A percentile compares a stretch with the other conserved stretches of the same genome.
phyloP scores from a whole-genome alignment of 495 filamentous ascomycete genomes.

The Aspergillus campestris region DNA sequence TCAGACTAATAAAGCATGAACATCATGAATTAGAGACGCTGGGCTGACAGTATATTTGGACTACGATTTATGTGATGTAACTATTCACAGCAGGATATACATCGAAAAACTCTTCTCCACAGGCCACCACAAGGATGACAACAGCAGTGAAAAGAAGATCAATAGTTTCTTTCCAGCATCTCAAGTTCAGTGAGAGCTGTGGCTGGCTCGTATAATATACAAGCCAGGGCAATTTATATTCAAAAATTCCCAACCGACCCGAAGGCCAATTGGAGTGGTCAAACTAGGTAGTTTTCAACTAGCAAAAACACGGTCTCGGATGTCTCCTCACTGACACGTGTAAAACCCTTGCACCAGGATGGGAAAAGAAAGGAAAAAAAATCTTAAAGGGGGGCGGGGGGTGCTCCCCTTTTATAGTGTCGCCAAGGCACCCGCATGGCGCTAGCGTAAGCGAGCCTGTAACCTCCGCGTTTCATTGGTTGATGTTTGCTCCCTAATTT shows the following conservation, averaged over 20 bases:
- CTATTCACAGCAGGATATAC: background rate
- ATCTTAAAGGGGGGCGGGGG: constrained; percentile 9
- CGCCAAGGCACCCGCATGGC: constrained; percentile 4
- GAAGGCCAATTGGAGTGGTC: constrained; percentile 37
- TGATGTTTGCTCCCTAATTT: background rate
- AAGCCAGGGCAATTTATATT: constrained; percentile 26
- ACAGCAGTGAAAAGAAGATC: constrained; percentile 42
- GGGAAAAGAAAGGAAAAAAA: constrained; percentile 37
- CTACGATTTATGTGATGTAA: too few species aligned
- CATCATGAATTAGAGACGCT: background rate
- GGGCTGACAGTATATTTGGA: too few species aligned
- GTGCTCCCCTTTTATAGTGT: constrained; percentile 13
- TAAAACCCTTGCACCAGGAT: constrained; percentile 51
- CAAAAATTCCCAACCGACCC: constrained; percentile 46
- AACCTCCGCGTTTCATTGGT: background rate
- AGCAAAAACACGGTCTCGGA: constrained; percentile 53
- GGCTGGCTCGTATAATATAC: constrained; percentile 13
- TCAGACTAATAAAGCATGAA: too few species aligned
- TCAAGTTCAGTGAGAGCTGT: constrained; percentile 7
- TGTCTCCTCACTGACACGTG: constrained; percentile 49
- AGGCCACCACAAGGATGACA: constrained; percentile 33
- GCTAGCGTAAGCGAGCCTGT: constrained; percentile 27
- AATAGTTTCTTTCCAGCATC: constrained; percentile 5
- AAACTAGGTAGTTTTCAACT: constrained; percentile 51
- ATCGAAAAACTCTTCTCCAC: constrained; percentile 33